Evolutionary conservation across 768 basidiomycete species (phyloP).

Genomic region (Sporobolomyces phaffii): DNA sequence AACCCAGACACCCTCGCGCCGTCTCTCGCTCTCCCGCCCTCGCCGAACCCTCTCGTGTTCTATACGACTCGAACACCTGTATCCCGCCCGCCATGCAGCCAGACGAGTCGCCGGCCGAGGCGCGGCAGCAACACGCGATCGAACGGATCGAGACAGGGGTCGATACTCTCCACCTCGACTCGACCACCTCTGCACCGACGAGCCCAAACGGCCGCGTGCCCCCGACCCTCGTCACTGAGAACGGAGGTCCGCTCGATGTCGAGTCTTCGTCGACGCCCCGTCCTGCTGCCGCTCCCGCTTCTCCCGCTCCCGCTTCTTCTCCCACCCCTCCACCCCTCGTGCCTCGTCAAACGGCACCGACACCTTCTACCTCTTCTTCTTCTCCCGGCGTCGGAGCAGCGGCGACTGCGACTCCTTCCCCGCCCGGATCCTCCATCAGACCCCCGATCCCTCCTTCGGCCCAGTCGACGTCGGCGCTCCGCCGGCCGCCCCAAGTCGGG

Average conservation of each 20-base stretch:
- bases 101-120: too few species aligned
- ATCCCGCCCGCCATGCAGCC: too few species aligned
- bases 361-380: too few species aligned
- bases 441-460: background rate
- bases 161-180: background rate
- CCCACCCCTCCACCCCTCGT: background rate
- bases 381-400: too few species aligned
- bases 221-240: background rate
- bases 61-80: too few species aligned
- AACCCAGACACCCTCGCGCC: too few species aligned
- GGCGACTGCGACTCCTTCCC: too few species aligned
- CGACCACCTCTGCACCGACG: background rate
- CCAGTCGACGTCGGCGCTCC: too few species aligned
- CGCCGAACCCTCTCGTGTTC: too few species aligned
- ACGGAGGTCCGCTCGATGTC: conserved; percentile 5
- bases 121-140: too few species aligned
- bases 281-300: background rate
- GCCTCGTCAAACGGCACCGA: conserved; percentile 5
- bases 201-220: background rate
- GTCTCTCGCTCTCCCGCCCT: too few species aligned
- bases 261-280: background rate
- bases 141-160: background rate
- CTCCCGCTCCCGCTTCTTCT: background rate
- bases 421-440: background rate
- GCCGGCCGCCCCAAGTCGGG: too few species aligned